A percentile compares a stretch with the other conserved stretches of the same genome.
Conservation (phyloP, 2,329 filamentous ascomycete species). For the Raffaelea deltoideospora region DNA sequence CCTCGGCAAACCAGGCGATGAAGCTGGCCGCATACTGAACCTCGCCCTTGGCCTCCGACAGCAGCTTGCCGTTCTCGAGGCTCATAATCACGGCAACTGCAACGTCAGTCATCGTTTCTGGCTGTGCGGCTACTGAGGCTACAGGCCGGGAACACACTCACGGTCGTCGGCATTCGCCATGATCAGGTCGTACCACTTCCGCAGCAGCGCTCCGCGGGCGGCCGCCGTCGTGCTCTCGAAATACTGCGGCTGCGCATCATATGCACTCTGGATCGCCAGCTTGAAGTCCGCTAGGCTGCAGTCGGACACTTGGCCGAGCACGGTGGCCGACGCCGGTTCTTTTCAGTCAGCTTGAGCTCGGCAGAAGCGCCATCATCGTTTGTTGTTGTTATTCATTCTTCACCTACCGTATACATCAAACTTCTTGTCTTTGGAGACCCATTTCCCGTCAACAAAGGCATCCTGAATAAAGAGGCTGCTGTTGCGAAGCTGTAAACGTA, state of each 20-base stretch:
- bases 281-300: constrained; percentile 32
- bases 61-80: neutral
- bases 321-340: constrained; percentile 30
- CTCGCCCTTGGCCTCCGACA: too few species aligned
- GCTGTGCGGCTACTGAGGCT: neutral
- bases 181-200: constrained; percentile 55
- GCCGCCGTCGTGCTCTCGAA: constrained; percentile 34
- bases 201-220: constrained; percentile 26
- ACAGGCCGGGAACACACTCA: neutral
- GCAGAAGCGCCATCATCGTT: neutral
- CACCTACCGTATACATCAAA: constrained; percentile 5
- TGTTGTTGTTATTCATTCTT: neutral
- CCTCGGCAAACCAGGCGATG: too few species aligned
- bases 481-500: constrained; percentile 3
- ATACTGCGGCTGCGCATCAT: constrained; percentile 27
- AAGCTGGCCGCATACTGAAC: too few species aligned
- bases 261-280: constrained; percentile 31
- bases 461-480: constrained; percentile 2
- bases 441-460: constrained; percentile 6
- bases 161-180: constrained; percentile 47
- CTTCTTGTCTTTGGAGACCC: constrained; percentile 3
- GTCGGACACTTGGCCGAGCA: constrained; percentile 34
- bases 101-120: neutral
- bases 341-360: neutral
- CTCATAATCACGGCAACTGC: neutral